phyloP scores from a whole-genome alignment of 2,329 filamentous ascomycete species.

The Penicillium janthinellum region DNA sequence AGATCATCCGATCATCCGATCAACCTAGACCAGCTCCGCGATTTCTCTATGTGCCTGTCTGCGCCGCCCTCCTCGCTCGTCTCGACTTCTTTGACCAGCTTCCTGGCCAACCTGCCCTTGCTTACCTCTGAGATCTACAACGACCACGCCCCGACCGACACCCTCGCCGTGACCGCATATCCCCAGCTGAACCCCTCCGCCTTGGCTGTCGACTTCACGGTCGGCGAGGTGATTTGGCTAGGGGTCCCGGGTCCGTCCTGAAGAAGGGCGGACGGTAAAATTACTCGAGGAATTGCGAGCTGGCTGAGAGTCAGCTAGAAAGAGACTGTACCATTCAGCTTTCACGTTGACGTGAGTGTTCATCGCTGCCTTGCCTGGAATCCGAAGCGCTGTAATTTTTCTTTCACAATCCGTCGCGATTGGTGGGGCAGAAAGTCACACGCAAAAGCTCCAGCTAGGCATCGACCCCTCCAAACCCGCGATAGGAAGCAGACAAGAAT shows the following conservation, averaged over 20 bases:
- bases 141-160: slow-evolving; percentile 19
- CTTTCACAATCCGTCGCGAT: slow-evolving; percentile 1
- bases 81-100: slow-evolving; percentile 34
- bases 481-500: not conserved
- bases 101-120: slow-evolving; percentile 24
- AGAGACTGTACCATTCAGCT: slow-evolving; percentile 14
- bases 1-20: not conserved
- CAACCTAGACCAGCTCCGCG: not conserved
- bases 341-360: slow-evolving; percentile 21
- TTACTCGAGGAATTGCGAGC: slow-evolving; percentile 28
- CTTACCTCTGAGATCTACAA: slow-evolving; percentile 18
- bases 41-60: slow-evolving; percentile 43
- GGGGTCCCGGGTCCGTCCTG: slow-evolving; percentile 54
- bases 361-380: not conserved
- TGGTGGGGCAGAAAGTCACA: slow-evolving; percentile 21
- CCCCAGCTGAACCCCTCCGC: slow-evolving; percentile 17
- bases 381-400: slow-evolving; percentile 7
- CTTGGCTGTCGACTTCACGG: slow-evolving; percentile 27
- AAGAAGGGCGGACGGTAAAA: slow-evolving; percentile 55
- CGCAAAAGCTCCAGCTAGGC: slow-evolving; percentile 14
- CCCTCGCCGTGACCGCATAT: slow-evolving; percentile 16
- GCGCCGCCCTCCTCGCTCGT: slow-evolving; percentile 30
- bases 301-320: slow-evolving; percentile 14
- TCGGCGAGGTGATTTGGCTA: slow-evolving; percentile 48
- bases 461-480: slow-evolving; percentile 21